phyloP scores from a whole-genome alignment of 768 basidiomycete genomes.

The Serendipita sp. region DNA sequence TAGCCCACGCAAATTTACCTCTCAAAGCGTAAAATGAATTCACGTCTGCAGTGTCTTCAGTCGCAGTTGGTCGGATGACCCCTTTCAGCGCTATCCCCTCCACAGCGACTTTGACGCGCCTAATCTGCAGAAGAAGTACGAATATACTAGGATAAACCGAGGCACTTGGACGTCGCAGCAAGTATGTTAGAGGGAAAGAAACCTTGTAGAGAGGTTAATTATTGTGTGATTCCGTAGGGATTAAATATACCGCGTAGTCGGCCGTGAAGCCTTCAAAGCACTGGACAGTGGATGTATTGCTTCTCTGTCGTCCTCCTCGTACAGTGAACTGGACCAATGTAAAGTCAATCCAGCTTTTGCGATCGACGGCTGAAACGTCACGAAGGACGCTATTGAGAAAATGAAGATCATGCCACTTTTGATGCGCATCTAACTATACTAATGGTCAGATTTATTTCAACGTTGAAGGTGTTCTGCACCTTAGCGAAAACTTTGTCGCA shows the following conservation, averaged over 20 bases:
- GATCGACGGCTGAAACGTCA: constrained; percentile 38
- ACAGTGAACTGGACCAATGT: constrained; percentile 60
- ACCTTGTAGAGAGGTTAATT: constrained; percentile 6
- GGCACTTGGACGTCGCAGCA: constrained; percentile 43
- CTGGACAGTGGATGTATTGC: constrained; percentile 38
- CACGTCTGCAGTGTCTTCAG: constrained; percentile 28
- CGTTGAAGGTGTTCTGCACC: constrained; percentile 23
- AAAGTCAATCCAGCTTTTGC: constrained; percentile 39
- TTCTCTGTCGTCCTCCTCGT: constrained; percentile 32
- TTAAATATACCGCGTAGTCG: constrained; percentile 46
- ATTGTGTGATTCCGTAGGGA: neutral
- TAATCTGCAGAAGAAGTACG: constrained; percentile 53
- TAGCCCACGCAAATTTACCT: constrained; percentile 66
- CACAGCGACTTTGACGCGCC: constrained; percentile 51
- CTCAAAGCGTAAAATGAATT: constrained; percentile 65
- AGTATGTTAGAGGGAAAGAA: constrained; percentile 66
- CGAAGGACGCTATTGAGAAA: constrained; percentile 64
- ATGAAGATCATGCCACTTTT: constrained; percentile 66
- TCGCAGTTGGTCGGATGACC: constrained; percentile 12
- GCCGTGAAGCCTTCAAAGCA: constrained; percentile 48
- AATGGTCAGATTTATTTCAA: neutral
- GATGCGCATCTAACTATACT: constrained; percentile 56
- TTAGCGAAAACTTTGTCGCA: constrained; percentile 58
- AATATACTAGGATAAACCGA: constrained; percentile 52
- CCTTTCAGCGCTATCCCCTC: constrained; percentile 23